phyloP scores from a whole-genome alignment of 352 stramenopile genomes.

The Phytophthora litchii region DNA sequence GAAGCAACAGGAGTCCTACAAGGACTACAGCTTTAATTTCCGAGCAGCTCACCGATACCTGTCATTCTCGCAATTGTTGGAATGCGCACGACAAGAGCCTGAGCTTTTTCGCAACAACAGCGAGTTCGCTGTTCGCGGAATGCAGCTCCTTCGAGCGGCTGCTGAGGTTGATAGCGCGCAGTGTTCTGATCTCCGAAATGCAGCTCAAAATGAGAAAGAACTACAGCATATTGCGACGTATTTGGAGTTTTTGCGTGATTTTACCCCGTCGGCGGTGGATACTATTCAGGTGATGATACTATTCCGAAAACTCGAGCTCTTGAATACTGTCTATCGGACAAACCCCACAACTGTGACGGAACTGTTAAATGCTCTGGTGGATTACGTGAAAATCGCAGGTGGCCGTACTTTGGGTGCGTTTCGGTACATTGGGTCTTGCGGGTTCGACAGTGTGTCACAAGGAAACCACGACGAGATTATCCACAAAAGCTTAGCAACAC shows the following conservation, averaged over 20 bases:
- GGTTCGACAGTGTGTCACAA: slow-evolving; percentile 16
- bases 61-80: slow-evolving; percentile 41
- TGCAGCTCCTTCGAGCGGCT: slow-evolving; percentile 33
- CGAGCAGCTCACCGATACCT: slow-evolving; percentile 40
- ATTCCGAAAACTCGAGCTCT: slow-evolving; percentile 30
- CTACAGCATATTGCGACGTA: slow-evolving; percentile 31
- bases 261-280: slow-evolving; percentile 24
- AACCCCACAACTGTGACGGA: slow-evolving; percentile 9
- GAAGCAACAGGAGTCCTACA: slow-evolving; percentile 3
- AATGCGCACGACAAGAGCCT: slow-evolving; percentile 30
- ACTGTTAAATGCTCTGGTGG: slow-evolving; percentile 25
- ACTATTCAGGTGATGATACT: slow-evolving; percentile 23
- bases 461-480: slow-evolving; percentile 23
- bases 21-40: slow-evolving; percentile 39
- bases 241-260: slow-evolving; percentile 32
- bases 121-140: slow-evolving; percentile 35
- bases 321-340: slow-evolving; percentile 19
- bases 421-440: slow-evolving; percentile 6
- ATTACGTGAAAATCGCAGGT: slow-evolving; percentile 32
- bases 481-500: slow-evolving; percentile 16
- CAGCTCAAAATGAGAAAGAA: slow-evolving; percentile 17
- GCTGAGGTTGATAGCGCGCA: slow-evolving; percentile 26
- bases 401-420: slow-evolving; percentile 9
- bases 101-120: slow-evolving; percentile 37
- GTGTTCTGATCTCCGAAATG: slow-evolving; percentile 13